A percentile compares a stretch with the other conserved stretches of the same genome.
These are phyloP conservation scores for Chlorella ohadii DNA, from an alignment of 139 green algal genomes.

Conservation along the genomic window DNA sequence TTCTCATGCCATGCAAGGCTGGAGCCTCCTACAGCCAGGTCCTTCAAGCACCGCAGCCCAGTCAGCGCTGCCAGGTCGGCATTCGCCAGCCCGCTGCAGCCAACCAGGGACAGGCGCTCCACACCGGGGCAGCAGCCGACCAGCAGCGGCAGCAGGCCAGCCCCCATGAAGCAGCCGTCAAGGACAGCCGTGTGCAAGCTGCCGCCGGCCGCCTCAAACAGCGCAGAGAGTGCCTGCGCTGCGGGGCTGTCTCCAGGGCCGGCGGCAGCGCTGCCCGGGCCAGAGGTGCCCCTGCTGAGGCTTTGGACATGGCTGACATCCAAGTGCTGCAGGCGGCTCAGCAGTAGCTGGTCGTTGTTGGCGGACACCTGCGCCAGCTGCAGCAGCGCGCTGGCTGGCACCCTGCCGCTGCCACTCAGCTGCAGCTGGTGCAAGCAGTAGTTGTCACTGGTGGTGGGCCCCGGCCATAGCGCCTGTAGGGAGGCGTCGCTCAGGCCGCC, in stretches of 20 bases:
- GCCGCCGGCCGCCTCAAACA: not conserved
- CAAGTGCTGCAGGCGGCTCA: not conserved
- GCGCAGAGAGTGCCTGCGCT: not conserved
- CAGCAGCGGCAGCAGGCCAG: constrained; percentile 24
- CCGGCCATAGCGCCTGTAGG: not conserved
- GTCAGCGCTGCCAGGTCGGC: constrained; percentile 10
- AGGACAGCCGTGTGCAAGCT: not conserved
- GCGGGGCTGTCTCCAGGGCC: not conserved
- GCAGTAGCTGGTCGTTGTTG: not conserved
- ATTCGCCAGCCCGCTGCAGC: not conserved
- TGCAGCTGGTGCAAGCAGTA: not conserved
- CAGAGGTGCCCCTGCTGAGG: not conserved
- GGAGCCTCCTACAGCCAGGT: constrained; percentile 17
- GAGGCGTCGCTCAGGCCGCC: constrained; percentile 1
- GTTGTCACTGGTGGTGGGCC: not conserved
- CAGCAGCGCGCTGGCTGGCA: not conserved
- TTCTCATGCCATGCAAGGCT: constrained; percentile 24
- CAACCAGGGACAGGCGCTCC: not conserved
- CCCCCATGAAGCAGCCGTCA: constrained; percentile 9
- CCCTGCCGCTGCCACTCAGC: not conserved
- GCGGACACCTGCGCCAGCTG: not conserved
- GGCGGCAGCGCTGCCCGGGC: no score
- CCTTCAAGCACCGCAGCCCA: not conserved
- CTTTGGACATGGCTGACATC: constrained; percentile 4
- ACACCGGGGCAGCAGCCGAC: not conserved